Base-by-base conservation (phyloP, 2,329 filamentous ascomycete species). In the Dactylonectria macrodidyma region DNA sequence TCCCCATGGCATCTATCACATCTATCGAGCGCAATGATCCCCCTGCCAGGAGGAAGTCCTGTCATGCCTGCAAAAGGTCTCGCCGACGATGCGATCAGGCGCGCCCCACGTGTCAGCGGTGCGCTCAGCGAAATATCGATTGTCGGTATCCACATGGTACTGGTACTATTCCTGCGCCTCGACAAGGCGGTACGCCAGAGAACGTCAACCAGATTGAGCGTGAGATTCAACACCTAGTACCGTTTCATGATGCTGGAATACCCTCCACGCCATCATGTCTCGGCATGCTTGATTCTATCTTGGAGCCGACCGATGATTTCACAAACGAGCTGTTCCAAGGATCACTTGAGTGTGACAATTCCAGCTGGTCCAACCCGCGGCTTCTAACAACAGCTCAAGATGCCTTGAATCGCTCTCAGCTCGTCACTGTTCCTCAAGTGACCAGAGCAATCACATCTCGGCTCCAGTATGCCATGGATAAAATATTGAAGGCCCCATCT, bases 391-490 rank as follows among this genome's bases (percentile, higher is more conserved):
- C 58, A 10, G 46, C 58, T 22, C 58, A 60, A 52, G 58, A 60
- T 14, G 58, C 58, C 33, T 33, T 60, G 47, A 44, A 60, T 41
- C 58, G 46, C 46, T 60, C 46, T 60, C 58, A 44, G 34, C 58
- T 51, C n/a, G 58, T 60, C 47, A 60, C 58, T 41, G 46, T 38
- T 46, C 58, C 58, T 44, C 58, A 52, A 44, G 58, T 60, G 47
- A 48, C 30, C 58, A 60, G 47, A 22, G 47, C 47, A 30, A 30
- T 30, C 26, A 30, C 26, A 30, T 30, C 26, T 36, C 38, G 59
- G 6, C 59, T 62, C 12, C 50, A 48, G 36, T 62, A 62, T 54
- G 50, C 59, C 5, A 46, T 62, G 3, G 59, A 62, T 24, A 54
- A 62, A 26, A 54, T 62, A 47, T 54, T 26, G 11, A 12, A 38